These are phyloP conservation scores for Pseudonectria buxi DNA, from an alignment of 2,329 filamentous ascomycete species.

Conservation along the genomic window DNA sequence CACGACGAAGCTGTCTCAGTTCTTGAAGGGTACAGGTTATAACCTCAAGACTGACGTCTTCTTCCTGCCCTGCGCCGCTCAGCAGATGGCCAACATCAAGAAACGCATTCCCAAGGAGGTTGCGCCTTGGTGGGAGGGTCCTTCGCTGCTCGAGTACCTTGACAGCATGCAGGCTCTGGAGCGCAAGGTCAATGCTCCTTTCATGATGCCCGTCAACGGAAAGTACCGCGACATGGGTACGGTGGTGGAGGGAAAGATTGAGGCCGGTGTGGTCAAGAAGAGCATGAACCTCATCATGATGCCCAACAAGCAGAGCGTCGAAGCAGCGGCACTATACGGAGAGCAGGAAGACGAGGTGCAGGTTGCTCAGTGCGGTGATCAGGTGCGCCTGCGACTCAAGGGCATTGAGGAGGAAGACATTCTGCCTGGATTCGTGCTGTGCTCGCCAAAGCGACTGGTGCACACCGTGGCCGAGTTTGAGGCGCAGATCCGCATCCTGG, in stretches of 20 bases:
- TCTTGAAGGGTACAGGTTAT: conserved; percentile 89
- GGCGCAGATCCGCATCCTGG: conserved; percentile 91
- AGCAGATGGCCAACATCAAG: conserved; percentile 81
- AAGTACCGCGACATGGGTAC: conserved; percentile 98
- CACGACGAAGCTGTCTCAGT: conserved; percentile 76
- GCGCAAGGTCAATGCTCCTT: conserved; percentile 92
- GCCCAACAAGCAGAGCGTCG: conserved; percentile 80
- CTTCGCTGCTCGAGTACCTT: conserved; percentile 91
- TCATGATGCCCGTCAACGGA: conserved; percentile 97
- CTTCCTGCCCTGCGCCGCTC: conserved; percentile 95
- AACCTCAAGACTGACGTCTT: conserved; percentile 88
- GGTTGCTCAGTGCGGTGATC: conserved; percentile 83
- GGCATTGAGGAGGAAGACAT: conserved; percentile 98
- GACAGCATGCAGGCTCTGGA: conserved; percentile 88
- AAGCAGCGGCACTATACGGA: conserved; percentile 80
- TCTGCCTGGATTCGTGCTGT: conserved; percentile 89
- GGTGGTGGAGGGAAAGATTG: conserved; percentile 95
- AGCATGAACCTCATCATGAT: conserved; percentile 82
- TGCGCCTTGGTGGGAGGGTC: conserved; percentile 79
- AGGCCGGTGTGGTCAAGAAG: conserved; percentile 91
- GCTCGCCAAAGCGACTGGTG: conserved; percentile 87
- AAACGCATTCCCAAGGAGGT: conserved; percentile 70
- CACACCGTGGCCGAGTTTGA: conserved; percentile 88
- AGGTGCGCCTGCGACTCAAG: conserved; percentile 84
- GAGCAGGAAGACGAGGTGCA: conserved; percentile 91